A percentile compares a stretch with the other conserved stretches of the same genome.
Conservation (phyloP, 2,329 filamentous ascomycete species). For the Pestalotiopsis sp. region DNA sequence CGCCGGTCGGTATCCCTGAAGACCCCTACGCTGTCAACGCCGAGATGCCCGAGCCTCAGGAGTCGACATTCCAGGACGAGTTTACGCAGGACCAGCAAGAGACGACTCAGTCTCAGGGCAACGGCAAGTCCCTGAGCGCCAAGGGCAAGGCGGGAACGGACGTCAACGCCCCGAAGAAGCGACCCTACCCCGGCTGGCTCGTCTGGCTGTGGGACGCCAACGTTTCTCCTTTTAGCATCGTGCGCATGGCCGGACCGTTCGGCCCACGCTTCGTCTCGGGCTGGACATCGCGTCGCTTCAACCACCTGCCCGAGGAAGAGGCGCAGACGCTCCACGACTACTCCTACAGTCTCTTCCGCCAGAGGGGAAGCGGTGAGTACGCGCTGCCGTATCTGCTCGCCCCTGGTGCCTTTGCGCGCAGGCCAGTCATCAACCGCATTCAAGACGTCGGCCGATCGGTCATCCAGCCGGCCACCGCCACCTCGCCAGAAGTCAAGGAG, state of each 20-base stretch:
- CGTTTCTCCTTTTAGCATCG: constrained; percentile 88
- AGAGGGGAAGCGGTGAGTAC: constrained; percentile 91
- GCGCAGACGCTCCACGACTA: constrained; percentile 87
- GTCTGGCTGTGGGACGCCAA: constrained; percentile 97
- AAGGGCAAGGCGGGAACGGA: constrained; percentile 31
- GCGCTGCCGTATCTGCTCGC: constrained; percentile 90
- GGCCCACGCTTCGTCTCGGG: constrained; percentile 90
- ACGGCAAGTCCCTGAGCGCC: constrained; percentile 39
- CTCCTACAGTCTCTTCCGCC: constrained; percentile 89
- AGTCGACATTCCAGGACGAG: constrained; percentile 74
- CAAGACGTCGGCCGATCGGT: constrained; percentile 80
- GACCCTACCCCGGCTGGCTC: constrained; percentile 79
- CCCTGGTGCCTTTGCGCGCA: constrained; percentile 87
- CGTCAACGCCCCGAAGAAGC: constrained; percentile 36
- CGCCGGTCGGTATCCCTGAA: constrained; percentile 90
- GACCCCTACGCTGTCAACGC: constrained; percentile 86
- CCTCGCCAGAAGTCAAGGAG: constrained; percentile 38
- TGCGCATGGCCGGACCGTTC: constrained; percentile 84
- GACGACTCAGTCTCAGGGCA: constrained; percentile 25
- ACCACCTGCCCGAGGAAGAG: constrained; percentile 79
- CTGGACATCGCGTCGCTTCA: constrained; percentile 92
- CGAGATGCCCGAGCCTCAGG: constrained; percentile 73
- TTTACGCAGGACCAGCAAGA: constrained; percentile 72
- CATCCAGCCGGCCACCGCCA: constrained; percentile 35
- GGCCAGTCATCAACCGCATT: constrained; percentile 83